Base-by-base conservation (phyloP, 768 basidiomycete genomes). In the Chalciporus piperatus region DNA sequence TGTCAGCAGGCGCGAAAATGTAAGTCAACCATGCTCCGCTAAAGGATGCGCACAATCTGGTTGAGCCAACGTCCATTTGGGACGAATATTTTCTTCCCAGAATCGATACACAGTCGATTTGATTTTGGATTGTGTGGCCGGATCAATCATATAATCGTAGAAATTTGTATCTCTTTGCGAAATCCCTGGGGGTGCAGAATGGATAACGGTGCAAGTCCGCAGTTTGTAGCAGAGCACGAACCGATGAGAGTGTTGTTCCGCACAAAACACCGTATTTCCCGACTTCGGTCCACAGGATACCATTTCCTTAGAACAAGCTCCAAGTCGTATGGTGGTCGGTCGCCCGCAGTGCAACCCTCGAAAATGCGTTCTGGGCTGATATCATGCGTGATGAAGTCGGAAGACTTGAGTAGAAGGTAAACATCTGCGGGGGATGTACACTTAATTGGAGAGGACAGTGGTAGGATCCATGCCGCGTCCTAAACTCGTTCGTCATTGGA, bases 401-500 rank as follows among this genome's bases (percentile, higher is more conserved):
- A 94, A 0, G 92, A 92, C 67, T 98, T 98, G 56, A 98, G 79
- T 0, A 96, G 73, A 49, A 96, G 76, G 68, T 96, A 98, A 28
- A 98, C 87, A 57, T 98, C 95, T 1, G 89, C 82, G 0, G 93
- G 92, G 2, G 84, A 82, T 4, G 83, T 87, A 71, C 95, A 98
- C 71, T 87, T 89, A 39, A 97, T 74, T 5, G 92, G 92, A 0
- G 89, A 83, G 0, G 87, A 87, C 35, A 85, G 77, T 2, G 93
- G 89, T 5, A 96, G 75, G 46, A 97, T 80, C 92, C 94, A 98
- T 5, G 89, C 80, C 27, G 94, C 92, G 59, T 98, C 96, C 92
- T 94, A 55, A 22, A 32, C 19, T 28, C 25, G 51, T 63, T 46
- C 48, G 20, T 20, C 7, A 27, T 22, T 19, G 45, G 19, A 33